Evolutionary conservation across 352 stramenopile genomes (phyloP), one percentile per base, ranked within the genome.

Genomic region (Blastocystis sp.): DNA sequence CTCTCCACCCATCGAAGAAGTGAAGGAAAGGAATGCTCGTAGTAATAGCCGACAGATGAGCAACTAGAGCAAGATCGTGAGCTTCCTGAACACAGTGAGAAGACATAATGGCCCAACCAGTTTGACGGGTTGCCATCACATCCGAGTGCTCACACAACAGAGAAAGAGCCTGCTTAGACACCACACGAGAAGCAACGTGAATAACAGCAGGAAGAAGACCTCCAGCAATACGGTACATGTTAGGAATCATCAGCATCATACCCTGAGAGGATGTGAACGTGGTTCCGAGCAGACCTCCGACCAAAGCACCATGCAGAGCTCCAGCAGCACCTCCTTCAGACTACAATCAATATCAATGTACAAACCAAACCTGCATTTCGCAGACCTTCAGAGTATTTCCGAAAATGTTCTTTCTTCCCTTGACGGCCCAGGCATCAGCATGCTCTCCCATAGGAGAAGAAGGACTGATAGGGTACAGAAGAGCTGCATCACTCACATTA

Each of bases 111-210:
- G 94, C 42, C 35, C 93, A 92, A 15, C 93, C 93, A 15, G 93
- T 92, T 90, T 95, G 92, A 90, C 94, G 92, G 54, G 91, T 89
- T 7, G 53, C 93, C 94, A 98, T 97, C 42, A 96, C 93, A 91
- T 97, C 95, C 51, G 93, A 94, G 91, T 97, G 95, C 77, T 97
- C 95, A n/a, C 91, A 91, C 82, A 93, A 92, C 76, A 94, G 92
- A 9, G 87, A 92, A 9, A 93, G 84, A 48, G 91, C 91, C 77
- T 93, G 91, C 33, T 92, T 92, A 53, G 92, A 90, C 17, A 94
- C 89, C 37, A 91, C 90, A 76, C 93, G 92, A 30, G 94, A 94
- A 24, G 95, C 94, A 35, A 97, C 94, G 91, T 97, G 94, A 54
- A 97, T 92, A 51, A 96, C 94, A 3, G 94, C 73, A 70, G 73